Evolutionary conservation across 2,329 filamentous ascomycete genomes (phyloP), one percentile per base, ranked within the genome.

Genomic region (Pseudogymnoascus sp.): DNA sequence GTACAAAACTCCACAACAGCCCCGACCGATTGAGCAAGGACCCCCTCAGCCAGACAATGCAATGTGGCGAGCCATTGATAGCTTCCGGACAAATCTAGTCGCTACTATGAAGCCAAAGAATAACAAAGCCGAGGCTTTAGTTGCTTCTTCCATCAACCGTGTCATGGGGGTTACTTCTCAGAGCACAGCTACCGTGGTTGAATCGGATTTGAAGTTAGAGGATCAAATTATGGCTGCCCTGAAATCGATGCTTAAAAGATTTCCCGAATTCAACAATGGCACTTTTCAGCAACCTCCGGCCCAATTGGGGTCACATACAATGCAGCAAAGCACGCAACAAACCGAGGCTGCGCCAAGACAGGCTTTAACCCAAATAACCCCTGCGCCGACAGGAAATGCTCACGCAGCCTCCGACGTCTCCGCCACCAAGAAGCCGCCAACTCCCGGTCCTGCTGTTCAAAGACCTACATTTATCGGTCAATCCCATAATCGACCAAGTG

Each of bases 71-170:
- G 69, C 68, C 16, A 62, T 73, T 16, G 66, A 70, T 6, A 66
- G 56, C 37, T 74, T 74, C 64, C 72, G 68, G 61, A 64, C 61
- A 7, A 64, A 59, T 19, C 56, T 73, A 6, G 40, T 70, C 7
- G 61, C 29, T 33, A 29, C 63, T 62, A 59, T 71, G 61, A 66
- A 64, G 53, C 35, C 63, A 19, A 37, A 63, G 16, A 67, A 71
- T 62, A 64, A 47, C 21, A 37, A 61, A 16, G 67, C 68, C 4
- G 70, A 71, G 56, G 67, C 65, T 14, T 65, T 74, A 38, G 64
- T 75, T n/a, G 67, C 70, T 37, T 70, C 69, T 4, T 71, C 72
- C 5, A 66, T 72, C 21, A 70, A 72, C 40, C 67, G 70, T 29
- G 71, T 72, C 24, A 66, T 73, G 37, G 69, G 70, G 14, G 47